phyloP scores from a whole-genome alignment of 176 grass and related monocot genomes.

The Oryza meridionalis region DNA sequence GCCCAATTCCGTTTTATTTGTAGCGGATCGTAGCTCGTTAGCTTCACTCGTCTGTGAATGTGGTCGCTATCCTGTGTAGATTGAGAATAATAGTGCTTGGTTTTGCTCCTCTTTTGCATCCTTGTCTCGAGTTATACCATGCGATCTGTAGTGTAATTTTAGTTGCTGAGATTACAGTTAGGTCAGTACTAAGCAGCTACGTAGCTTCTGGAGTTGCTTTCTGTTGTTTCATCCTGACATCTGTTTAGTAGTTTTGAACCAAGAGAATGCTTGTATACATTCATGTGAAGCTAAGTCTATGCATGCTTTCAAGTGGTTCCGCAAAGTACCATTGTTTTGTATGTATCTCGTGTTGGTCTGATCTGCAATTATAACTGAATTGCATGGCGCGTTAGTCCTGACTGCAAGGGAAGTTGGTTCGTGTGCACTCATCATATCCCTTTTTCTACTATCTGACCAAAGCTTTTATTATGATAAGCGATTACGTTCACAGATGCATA shows the following conservation, averaged over 20 bases:
- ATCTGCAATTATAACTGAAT: conserved; percentile 12
- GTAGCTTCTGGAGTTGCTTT: conserved; percentile 28
- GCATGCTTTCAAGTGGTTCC: conserved; percentile 14
- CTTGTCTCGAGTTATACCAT: not conserved
- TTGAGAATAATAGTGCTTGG: conserved; percentile 20
- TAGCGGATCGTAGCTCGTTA: conserved; percentile 29
- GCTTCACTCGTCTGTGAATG: conserved; percentile 14
- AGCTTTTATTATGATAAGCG: not conserved
- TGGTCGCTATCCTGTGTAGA: not conserved
- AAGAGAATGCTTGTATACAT: conserved; percentile 3
- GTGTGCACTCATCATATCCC: conserved; percentile 8
- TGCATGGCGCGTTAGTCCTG: not conserved
- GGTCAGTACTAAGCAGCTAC: conserved; percentile 13
- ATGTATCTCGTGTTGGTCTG: not conserved
- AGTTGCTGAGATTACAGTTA: conserved; percentile 29
- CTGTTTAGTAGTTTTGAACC: conserved; percentile 10
- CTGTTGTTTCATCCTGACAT: not conserved
- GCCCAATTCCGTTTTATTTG: conserved; percentile 18
- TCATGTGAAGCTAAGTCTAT: not conserved
- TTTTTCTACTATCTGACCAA: not conserved
- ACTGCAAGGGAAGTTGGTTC: not conserved
- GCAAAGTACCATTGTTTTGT: not conserved
- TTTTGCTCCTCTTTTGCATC: not conserved
- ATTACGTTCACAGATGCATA: not conserved
- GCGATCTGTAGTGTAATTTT: not conserved